These are phyloP conservation scores for Globisporangium cystogenes DNA, from an alignment of 352 stramenopile genomes.

Conservation along the genomic window DNA sequence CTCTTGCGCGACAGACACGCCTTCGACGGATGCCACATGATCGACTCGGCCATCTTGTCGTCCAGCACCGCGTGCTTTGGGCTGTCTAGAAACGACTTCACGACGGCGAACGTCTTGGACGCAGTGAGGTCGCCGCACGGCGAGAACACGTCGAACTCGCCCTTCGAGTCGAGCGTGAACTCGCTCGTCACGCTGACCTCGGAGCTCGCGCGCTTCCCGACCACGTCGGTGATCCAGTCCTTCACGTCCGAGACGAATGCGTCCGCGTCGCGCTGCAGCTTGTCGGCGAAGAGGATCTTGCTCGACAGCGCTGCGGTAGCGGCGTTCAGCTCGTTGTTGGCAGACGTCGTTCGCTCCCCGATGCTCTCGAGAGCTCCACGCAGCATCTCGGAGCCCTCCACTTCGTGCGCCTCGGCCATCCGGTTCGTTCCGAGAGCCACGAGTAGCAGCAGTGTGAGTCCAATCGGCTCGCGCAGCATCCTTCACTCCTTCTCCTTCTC, in stretches of 20 bases:
- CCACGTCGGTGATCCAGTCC: slow-evolving; percentile 2
- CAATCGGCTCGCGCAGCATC: not conserved
- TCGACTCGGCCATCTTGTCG: slow-evolving; percentile 8
- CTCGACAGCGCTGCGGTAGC: not conserved
- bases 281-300: slow-evolving; percentile 6
- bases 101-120: slow-evolving; percentile 16
- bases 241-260: slow-evolving; percentile 7
- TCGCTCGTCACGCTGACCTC: slow-evolving; percentile 9
- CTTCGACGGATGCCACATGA: slow-evolving; percentile 21
- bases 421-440: not conserved
- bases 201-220: not conserved
- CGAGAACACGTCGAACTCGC: slow-evolving; percentile 7
- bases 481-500: not conserved
- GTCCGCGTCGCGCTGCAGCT: slow-evolving; percentile 9
- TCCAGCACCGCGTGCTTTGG: slow-evolving; percentile 14
- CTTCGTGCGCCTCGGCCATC: not conserved
- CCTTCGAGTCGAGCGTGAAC: slow-evolving; percentile 18
- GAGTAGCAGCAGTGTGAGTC: not conserved
- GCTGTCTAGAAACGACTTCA: slow-evolving; percentile 17
- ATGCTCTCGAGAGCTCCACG: not conserved
- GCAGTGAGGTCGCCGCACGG: slow-evolving; percentile 19
- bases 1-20: slow-evolving; percentile 15
- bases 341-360: not conserved
- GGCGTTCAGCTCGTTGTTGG: not conserved
- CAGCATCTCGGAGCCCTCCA: slow-evolving; percentile 4